Evolutionary conservation across 2,329 filamentous ascomycete genomes (phyloP), one percentile per base, ranked within the genome.

Genomic region (Fusarium sp.): DNA sequence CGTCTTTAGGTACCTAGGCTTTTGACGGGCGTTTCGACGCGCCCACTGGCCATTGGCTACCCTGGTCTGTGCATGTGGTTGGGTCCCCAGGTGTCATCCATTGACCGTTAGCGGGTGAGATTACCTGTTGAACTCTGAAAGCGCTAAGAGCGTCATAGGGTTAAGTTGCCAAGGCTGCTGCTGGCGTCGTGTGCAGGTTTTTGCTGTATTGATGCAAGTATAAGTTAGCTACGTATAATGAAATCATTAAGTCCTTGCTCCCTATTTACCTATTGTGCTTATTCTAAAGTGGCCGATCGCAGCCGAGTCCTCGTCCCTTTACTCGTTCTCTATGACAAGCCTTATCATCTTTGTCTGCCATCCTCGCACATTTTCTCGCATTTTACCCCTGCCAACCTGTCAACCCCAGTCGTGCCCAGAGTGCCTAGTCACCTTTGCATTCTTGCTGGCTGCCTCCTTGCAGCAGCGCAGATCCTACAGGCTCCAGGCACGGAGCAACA

Each of bases 61-160:
- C 35, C 29, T 57, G 69, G 59, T 58, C 63, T 54, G 66, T 70
- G 67, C 63, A 37, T 33, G 3, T 25, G 25, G 43, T 50, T 31
- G 36, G 48, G 36, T 42, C 43, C 35, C 31, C 21, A 25, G n/a
- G 21, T 49, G 49, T 67, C 66, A 65, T 61, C 59, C 65, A 66
- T 39, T 61, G 53, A 52, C 50, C 35, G 55, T 66, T 64, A 59
- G 57, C 40, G 45, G 55, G 45, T 55, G 50, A 62, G 53, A 68
- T 52, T 60, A 29, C 43, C 41, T 51, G 33, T 40, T 58, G 41
- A 55, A 49, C 66, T 64, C 57, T 58, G 47, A 36, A 66, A 68
- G 67, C 65, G 59, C 65, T 57, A 67, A 65, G 33, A 43, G 61
- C 64, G 54, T 67, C 65, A 68, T 61, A 52, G 46, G 41, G 36